Percentiles rank a stretch among this genome's conserved stretches.
Evolutionary conservation across 2,329 filamentous ascomycete genomes (phyloP).

Genomic region (Corynespora cassiicola): DNA sequence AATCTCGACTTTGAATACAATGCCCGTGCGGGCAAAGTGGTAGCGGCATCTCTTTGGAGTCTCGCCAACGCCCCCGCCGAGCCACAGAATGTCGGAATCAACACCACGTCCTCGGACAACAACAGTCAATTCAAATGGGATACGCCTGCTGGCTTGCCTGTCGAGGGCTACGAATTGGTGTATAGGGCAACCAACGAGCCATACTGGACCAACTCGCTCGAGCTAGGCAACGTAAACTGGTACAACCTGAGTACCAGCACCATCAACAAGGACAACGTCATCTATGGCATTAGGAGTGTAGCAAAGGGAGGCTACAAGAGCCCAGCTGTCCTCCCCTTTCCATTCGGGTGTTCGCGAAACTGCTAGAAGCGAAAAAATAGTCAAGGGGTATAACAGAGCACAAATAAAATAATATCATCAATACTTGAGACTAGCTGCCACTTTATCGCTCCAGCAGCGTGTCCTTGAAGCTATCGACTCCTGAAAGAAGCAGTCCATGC

Average conservation of each 20-base stretch:
- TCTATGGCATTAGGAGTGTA: conserved; percentile 60
- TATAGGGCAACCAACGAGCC: conserved; percentile 58
- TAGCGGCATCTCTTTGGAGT: conserved; percentile 59
- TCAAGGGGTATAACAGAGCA: too few species aligned
- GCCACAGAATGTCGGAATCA: conserved; percentile 55
- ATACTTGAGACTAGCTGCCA: too few species aligned
- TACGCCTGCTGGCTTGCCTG: conserved; percentile 44
- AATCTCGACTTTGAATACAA: conserved; percentile 62
- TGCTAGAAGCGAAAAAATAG: too few species aligned
- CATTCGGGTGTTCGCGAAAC: conserved; percentile 28
- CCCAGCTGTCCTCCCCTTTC: conserved; percentile 51
- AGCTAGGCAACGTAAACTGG: conserved; percentile 52
- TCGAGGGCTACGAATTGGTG: conserved; percentile 59
- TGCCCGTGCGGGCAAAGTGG: conserved; percentile 59
- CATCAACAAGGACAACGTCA: conserved; percentile 61
- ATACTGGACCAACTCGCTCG: conserved; percentile 55
- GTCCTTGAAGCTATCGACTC: too few species aligned
- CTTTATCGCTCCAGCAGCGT: too few species aligned
- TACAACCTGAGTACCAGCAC: conserved; percentile 50
- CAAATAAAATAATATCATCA: too few species aligned
- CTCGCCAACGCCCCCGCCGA: conserved; percentile 57
- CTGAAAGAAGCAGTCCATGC: too few species aligned
- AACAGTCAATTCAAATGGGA: conserved; percentile 57
- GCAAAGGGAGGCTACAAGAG: conserved; percentile 55
- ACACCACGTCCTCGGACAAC: conserved; percentile 53